Percentiles rank a stretch among this genome's conserved stretches.
These are phyloP conservation scores for Candida awuae DNA, from an alignment of 805 yeast species.

Conservation along the genomic window DNA sequence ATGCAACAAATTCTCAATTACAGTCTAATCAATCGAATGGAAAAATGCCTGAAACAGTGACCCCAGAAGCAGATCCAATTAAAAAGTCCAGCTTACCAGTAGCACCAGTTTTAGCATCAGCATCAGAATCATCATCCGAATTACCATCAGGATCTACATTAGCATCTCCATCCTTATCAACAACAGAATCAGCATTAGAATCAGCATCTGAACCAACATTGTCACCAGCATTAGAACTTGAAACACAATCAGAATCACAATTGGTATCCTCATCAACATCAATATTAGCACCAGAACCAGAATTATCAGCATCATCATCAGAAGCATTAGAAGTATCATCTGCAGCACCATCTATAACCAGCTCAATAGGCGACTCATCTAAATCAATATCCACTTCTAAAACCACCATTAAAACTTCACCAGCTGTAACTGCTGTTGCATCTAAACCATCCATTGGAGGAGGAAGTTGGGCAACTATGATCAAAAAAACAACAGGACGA, in stretches of 20 bases:
- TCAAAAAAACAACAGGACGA: neutral
- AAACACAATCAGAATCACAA: neutral
- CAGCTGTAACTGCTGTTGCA: neutral
- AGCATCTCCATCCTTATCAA: neutral
- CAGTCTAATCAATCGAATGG: no score
- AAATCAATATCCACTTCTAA: neutral
- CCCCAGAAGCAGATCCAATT: neutral
- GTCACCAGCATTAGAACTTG: neutral
- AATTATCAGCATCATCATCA: neutral
- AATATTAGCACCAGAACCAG: neutral
- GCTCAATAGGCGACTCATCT: no score
- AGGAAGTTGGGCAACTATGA: slow-evolving; percentile 7
- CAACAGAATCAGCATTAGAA: neutral
- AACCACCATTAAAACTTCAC: neutral
- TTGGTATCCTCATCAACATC: neutral
- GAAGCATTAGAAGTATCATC: neutral
- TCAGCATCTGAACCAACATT: neutral
- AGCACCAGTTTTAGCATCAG: neutral
- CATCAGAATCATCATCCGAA: neutral
- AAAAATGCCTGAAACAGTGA: no score
- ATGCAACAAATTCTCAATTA: neutral
- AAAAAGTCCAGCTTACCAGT: neutral
- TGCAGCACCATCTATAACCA: neutral
- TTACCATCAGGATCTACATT: neutral
- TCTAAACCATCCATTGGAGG: neutral